phyloP scores from a whole-genome alignment of 2,329 filamentous ascomycete species.

The Fusarium beomiforme region DNA sequence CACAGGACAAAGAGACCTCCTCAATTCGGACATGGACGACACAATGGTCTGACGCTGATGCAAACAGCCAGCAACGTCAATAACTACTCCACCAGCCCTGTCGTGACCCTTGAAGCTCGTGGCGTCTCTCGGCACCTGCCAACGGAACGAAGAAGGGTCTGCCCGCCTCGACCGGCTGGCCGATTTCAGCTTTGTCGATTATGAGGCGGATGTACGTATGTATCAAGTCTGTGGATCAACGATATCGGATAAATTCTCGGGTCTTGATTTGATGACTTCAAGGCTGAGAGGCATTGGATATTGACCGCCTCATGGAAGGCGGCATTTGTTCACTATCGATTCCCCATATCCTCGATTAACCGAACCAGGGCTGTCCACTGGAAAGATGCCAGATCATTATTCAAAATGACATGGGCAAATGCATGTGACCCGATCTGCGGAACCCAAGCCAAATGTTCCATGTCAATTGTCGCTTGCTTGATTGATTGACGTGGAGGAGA shows the following conservation, averaged over 20 bases:
- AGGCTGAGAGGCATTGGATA: constrained; percentile 7
- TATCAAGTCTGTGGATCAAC: constrained; percentile 20
- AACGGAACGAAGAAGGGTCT: constrained; percentile 27
- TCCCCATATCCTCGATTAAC: constrained; percentile 22
- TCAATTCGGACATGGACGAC: constrained; percentile 19
- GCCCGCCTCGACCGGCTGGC: constrained; percentile 28
- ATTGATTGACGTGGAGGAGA: constrained; percentile 20
- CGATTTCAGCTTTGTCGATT: constrained; percentile 37
- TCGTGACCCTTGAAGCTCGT: constrained; percentile 33
- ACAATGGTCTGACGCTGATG: constrained; percentile 42
- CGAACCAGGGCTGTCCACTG: constrained; percentile 31
- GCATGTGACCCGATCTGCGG: constrained; percentile 43
- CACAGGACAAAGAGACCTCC: neutral
- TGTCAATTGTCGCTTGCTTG: constrained; percentile 7
- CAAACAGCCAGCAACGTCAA: constrained; percentile 29
- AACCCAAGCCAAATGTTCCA: constrained; percentile 9
- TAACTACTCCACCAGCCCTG: constrained; percentile 35
- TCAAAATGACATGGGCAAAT: constrained; percentile 28
- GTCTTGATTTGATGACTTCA: constrained; percentile 4
- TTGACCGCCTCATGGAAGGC: constrained; percentile 24
- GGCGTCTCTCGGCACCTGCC: constrained; percentile 35
- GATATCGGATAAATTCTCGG: constrained; percentile 22
- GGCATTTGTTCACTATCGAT: constrained; percentile 15
- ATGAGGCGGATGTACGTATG: constrained; percentile 31
- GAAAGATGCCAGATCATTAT: constrained; percentile 36